Conservation (phyloP, 768 basidiomycete species). For the Phanerochaete carnosa region DNA sequence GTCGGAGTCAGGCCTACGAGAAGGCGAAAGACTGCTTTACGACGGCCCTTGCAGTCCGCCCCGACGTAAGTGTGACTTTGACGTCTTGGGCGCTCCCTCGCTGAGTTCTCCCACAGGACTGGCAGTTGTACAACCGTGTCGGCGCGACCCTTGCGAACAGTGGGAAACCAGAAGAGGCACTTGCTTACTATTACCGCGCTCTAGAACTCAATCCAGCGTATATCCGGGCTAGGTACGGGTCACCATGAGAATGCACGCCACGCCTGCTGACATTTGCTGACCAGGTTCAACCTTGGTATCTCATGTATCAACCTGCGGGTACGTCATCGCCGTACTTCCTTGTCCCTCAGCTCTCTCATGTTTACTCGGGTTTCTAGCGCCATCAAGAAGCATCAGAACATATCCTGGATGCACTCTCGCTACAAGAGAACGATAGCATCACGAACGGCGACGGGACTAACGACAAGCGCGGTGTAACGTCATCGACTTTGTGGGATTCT, state of each 20-base stretch:
- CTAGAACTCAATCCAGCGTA: slow-evolving; percentile 86
- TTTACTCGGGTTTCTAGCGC: slow-evolving; percentile 40
- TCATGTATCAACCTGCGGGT: slow-evolving; percentile 87
- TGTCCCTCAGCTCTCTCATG: neutral
- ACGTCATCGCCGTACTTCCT: slow-evolving; percentile 19
- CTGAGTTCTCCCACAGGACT: slow-evolving; percentile 56
- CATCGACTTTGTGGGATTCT: slow-evolving; percentile 83
- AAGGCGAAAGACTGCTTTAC: slow-evolving; percentile 95
- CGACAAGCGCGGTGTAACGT: slow-evolving; percentile 67
- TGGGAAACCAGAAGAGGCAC: slow-evolving; percentile 74
- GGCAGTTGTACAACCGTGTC: slow-evolving; percentile 88
- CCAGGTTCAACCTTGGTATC: slow-evolving; percentile 90
- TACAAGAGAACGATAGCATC: slow-evolving; percentile 87
- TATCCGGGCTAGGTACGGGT: slow-evolving; percentile 75
- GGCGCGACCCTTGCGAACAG: slow-evolving; percentile 95
- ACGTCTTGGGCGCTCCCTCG: neutral
- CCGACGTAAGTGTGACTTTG: slow-evolving; percentile 52
- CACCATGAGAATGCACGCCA: neutral
- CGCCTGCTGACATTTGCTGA: neutral
- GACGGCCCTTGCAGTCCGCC: slow-evolving; percentile 82
- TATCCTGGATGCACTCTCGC: slow-evolving; percentile 81
- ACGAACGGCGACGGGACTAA: slow-evolving; percentile 40
- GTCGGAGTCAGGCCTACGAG: slow-evolving; percentile 64
- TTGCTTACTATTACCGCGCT: slow-evolving; percentile 83
- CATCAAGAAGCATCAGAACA: slow-evolving; percentile 86